Conservation (phyloP, 2,329 filamentous ascomycete species). For the Trichoderma atrobrunneum region DNA sequence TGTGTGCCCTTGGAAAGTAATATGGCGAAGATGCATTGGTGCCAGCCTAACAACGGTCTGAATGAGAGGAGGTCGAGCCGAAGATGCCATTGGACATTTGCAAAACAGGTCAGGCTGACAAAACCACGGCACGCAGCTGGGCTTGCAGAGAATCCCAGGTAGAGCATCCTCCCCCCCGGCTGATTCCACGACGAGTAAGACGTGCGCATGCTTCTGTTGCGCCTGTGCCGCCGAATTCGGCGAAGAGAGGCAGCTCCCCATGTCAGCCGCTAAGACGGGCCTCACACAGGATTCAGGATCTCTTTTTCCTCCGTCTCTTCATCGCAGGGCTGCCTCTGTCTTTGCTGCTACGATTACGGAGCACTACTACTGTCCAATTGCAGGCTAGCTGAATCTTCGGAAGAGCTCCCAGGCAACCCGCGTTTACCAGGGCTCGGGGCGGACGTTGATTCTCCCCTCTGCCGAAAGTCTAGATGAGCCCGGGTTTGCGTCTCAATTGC, state of each 20-base stretch:
- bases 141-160: background rate
- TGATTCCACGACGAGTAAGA: conserved; percentile 10
- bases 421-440: background rate
- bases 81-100: conserved; percentile 1
- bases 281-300: conserved; percentile 12
- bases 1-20: background rate
- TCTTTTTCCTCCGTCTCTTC: background rate
- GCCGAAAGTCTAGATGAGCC: background rate
- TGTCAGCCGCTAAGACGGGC: conserved; percentile 10
- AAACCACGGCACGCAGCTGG: background rate
- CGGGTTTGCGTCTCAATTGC: background rate
- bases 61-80: background rate
- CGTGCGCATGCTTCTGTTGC: background rate
- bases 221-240: conserved; percentile 14
- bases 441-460: background rate
- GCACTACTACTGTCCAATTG: background rate
- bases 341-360: background rate
- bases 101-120: conserved; percentile 1
- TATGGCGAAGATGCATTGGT: background rate
- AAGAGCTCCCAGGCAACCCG: conserved; percentile 5
- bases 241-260: conserved; percentile 11
- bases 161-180: background rate
- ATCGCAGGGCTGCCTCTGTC: background rate
- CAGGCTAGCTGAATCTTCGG: conserved; percentile 5
- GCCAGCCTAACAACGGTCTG: background rate